A percentile compares a stretch with the other conserved stretches of the same genome.
Conservation (phyloP, 2,329 filamentous ascomycete species). For the Aspergillus glaucus region DNA sequence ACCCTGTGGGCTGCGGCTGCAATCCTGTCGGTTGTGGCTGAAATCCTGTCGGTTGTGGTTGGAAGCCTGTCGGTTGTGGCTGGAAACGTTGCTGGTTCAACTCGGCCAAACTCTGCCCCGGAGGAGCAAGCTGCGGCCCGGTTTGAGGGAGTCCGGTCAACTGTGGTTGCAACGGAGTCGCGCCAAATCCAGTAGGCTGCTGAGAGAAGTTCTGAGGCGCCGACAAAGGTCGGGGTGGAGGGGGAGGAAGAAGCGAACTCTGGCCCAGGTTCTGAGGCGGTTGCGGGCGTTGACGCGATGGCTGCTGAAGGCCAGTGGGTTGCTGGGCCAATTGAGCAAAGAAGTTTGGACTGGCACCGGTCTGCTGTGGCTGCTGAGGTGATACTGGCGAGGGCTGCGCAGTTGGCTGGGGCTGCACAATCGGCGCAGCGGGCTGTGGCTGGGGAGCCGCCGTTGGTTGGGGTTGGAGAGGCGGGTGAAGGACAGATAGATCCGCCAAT, state of each 20-base stretch:
- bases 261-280: conserved; percentile 59
- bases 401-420: conserved; percentile 33
- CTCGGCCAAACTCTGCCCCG: conserved; percentile 71
- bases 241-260: conserved; percentile 65
- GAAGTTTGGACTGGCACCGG: conserved; percentile 43
- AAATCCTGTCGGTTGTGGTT: conserved; percentile 62
- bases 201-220: conserved; percentile 74
- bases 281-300: conserved; percentile 61
- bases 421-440: conserved; percentile 41
- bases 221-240: conserved; percentile 74
- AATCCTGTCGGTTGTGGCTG: conserved; percentile 36
- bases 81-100: conserved; percentile 61
- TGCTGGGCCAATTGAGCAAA: conserved; percentile 45
- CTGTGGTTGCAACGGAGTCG: conserved; percentile 73
- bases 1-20: conserved; percentile 44
- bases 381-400: conserved; percentile 32
- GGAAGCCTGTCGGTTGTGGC: conserved; percentile 37
- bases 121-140: conserved; percentile 55
- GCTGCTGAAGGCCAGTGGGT: conserved; percentile 35
- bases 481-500: conserved; percentile 61
- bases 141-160: conserved; percentile 66
- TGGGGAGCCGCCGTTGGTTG: conserved; percentile 45
- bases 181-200: conserved; percentile 64
- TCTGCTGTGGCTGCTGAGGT: conserved; percentile 41
- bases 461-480: conserved; percentile 49